These are phyloP conservation scores for Cystobasidium pallidum DNA, from an alignment of 1,284 basidiomycete genomes.

Conservation along the genomic window DNA sequence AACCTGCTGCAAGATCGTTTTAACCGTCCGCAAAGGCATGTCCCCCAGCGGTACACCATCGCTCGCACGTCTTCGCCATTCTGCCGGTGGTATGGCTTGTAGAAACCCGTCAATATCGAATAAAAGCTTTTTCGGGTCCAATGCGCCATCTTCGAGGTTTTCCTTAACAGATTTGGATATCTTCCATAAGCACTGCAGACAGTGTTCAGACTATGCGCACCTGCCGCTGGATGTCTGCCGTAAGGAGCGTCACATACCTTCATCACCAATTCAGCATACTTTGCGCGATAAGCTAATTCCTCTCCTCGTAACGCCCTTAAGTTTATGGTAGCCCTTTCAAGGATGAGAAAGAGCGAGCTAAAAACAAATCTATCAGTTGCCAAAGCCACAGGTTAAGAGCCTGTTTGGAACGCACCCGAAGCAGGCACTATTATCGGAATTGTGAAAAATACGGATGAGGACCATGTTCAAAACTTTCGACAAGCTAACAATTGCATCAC, in stretches of 20 bases:
- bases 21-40: conserved; percentile 95
- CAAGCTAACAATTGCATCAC: conserved; percentile 59
- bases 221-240: neutral
- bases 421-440: conserved; percentile 85
- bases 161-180: conserved; percentile 90
- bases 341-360: conserved; percentile 76
- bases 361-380: conserved; percentile 38
- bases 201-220: neutral
- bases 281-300: conserved; percentile 61
- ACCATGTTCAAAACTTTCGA: conserved; percentile 99
- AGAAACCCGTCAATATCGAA: conserved; percentile 94
- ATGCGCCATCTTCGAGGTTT: conserved; percentile 75
- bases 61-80: conserved; percentile 88
- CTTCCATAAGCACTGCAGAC: conserved; percentile 86
- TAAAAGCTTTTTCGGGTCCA: conserved; percentile 86
- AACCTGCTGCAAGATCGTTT: conserved; percentile 94
- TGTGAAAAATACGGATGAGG: conserved; percentile 87
- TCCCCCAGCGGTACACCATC: conserved; percentile 92
- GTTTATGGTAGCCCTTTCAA: conserved; percentile 84
- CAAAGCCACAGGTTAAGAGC: neutral
- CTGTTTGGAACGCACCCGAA: conserved; percentile 69
- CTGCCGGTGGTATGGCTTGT: conserved; percentile 88
- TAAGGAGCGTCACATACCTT: conserved; percentile 60
- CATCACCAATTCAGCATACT: conserved; percentile 91
- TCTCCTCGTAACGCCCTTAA: conserved; percentile 64